These are phyloP conservation scores for Halophytophthora batemanensis DNA, from an alignment of 352 stramenopile genomes.

Conservation along the genomic window DNA sequence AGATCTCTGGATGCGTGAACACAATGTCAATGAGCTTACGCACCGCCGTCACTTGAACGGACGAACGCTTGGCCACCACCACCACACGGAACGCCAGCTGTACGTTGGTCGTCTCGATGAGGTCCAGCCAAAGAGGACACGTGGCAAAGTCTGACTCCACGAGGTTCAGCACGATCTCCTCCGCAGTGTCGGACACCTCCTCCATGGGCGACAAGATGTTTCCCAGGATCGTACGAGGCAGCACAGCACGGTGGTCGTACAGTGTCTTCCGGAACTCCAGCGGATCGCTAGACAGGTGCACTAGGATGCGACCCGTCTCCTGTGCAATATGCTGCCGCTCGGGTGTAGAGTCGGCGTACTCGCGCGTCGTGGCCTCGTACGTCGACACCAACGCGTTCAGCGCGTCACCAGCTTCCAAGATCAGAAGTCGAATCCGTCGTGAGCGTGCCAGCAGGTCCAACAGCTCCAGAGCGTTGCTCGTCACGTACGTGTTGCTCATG, in stretches of 20 bases:
- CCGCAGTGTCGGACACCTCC: constrained; percentile 53
- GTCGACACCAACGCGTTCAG: constrained; percentile 52
- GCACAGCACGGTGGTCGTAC: constrained; percentile 59
- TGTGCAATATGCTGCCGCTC: constrained; percentile 39
- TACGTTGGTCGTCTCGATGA: constrained; percentile 66
- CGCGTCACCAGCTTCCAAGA: constrained; percentile 56
- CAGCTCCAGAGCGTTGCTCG: constrained; percentile 33
- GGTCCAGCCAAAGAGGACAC: constrained; percentile 74
- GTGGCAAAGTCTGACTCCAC: constrained; percentile 81
- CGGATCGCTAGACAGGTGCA: constrained; percentile 67
- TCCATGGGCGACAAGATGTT: constrained; percentile 58
- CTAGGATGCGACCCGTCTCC: constrained; percentile 54
- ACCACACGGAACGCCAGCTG: constrained; percentile 60
- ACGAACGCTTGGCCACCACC: constrained; percentile 42
- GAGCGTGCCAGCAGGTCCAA: constrained; percentile 53
- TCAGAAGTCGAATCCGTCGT: constrained; percentile 62
- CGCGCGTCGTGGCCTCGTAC: constrained; percentile 42
- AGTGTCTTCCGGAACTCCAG: constrained; percentile 79
- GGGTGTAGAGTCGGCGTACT: constrained; percentile 33
- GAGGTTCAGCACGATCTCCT: constrained; percentile 73
- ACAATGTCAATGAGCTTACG: constrained; percentile 80
- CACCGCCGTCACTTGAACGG: constrained; percentile 62
- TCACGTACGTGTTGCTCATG: constrained; percentile 17
- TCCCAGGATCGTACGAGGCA: constrained; percentile 52
- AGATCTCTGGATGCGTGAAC: constrained; percentile 50